Conservation (phyloP, 2,329 filamentous ascomycete species). For the Sordariomycetes sp. region DNA sequence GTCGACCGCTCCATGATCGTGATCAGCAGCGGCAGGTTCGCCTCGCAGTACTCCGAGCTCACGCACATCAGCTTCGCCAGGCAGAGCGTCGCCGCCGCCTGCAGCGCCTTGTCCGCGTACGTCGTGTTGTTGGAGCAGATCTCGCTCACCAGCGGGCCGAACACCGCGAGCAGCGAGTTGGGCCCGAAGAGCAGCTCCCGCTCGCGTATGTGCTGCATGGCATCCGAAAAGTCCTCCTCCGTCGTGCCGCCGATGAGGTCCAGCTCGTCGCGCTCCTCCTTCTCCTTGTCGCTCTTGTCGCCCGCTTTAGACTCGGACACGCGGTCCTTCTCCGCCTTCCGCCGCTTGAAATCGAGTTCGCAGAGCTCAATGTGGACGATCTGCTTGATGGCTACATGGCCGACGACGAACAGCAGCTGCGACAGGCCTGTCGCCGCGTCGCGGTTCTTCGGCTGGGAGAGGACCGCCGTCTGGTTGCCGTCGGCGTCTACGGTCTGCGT, state of each 20-base stretch:
- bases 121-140: conserved; percentile 91
- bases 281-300: conserved; percentile 37
- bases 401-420: conserved; percentile 88
- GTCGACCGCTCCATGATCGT: conserved; percentile 94
- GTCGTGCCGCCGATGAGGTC: conserved; percentile 96
- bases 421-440: conserved; percentile 70
- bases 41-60: conserved; percentile 90
- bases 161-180: conserved; percentile 75
- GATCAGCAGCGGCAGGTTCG: conserved; percentile 84
- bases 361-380: conserved; percentile 98
- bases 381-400: conserved; percentile 95
- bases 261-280: conserved; percentile 73
- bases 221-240: conserved; percentile 84
- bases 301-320: conserved; percentile 33
- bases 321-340: conserved; percentile 85
- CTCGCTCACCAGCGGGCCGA: conserved; percentile 84
- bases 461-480: conserved; percentile 13
- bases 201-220: conserved; percentile 74
- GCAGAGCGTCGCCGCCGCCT: conserved; percentile 87
- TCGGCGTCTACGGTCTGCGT: conserved; percentile 10
- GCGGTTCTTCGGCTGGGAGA: conserved; percentile 34
- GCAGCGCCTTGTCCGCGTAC: conserved; percentile 81
- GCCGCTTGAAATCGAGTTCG: conserved; percentile 93
- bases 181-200: conserved; percentile 74
- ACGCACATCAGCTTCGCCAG: conserved; percentile 99